These are phyloP conservation scores for Oenanthe javanica DNA, from an alignment of 140 eudicot genomes.

Conservation along the genomic window DNA sequence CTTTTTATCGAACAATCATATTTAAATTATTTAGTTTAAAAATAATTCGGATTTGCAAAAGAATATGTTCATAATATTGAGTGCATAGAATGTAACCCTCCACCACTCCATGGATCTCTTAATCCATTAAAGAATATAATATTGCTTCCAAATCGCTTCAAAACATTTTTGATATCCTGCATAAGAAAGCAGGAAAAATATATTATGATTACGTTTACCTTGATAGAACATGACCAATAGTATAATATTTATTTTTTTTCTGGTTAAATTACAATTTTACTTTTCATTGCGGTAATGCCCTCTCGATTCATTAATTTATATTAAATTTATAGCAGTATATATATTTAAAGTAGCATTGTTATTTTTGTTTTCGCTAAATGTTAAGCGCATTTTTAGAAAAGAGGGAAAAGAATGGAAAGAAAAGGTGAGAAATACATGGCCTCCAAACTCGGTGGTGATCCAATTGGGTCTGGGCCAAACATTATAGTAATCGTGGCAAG, in stretches of 20 bases:
- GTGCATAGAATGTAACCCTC: constrained; percentile 44
- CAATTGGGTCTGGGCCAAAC: constrained; percentile 77
- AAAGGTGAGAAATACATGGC: constrained; percentile 30
- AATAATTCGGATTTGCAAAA: background rate
- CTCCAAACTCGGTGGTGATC: constrained; percentile 87
- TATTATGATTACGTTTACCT: background rate
- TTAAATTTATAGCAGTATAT: too few relatives aligned
- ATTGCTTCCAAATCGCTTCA: constrained; percentile 71
- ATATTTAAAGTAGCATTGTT: too few relatives aligned
- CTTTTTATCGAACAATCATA: too few relatives aligned
- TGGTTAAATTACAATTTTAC: background rate
- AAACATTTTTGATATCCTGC: constrained; percentile 52
- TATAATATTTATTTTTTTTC: too few relatives aligned
- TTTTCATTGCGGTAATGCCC: too few relatives aligned
- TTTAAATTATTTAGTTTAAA: background rate
- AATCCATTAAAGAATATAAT: constrained; percentile 84
- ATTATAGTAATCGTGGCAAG: constrained; percentile 27
- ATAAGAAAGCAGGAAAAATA: background rate
- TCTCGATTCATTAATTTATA: too few relatives aligned
- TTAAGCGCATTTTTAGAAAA: too few relatives aligned
- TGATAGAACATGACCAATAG: too few relatives aligned
- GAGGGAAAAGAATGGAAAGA: background rate
- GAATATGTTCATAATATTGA: background rate
- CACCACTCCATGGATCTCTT: constrained; percentile 99
- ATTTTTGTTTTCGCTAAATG: too few relatives aligned